These are phyloP conservation scores for Cadophora malorum DNA, from an alignment of 2,329 filamentous ascomycete genomes.

Conservation along the genomic window DNA sequence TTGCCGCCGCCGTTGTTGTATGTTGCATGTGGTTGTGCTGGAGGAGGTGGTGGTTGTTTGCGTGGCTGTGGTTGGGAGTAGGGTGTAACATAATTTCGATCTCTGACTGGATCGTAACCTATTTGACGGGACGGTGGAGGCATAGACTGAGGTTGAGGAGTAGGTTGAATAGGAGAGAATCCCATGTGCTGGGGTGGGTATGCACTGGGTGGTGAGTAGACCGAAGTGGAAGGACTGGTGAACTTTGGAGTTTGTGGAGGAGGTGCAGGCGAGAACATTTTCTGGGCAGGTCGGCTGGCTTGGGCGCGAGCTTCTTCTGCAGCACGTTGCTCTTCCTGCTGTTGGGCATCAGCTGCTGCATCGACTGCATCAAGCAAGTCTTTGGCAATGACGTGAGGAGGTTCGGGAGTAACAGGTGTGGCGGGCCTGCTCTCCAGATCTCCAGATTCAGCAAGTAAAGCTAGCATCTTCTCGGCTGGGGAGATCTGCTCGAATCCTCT, in stretches of 20 bases:
- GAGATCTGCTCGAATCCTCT: conserved; percentile 20
- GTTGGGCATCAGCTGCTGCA: conserved; percentile 6
- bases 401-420: conserved; percentile 18
- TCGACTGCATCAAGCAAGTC: conserved; percentile 22
- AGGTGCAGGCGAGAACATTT: neutral
- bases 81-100: conserved; percentile 23
- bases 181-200: conserved; percentile 3
- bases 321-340: conserved; percentile 5
- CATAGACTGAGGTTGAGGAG: conserved; percentile 13
- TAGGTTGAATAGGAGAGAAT: conserved; percentile 13
- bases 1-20: conserved; percentile 20
- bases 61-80: conserved; percentile 27
- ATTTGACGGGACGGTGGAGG: conserved; percentile 25
- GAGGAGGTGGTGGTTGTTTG: conserved; percentile 24
- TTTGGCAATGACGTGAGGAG: conserved; percentile 19
- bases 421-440: conserved; percentile 16
- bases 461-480: conserved; percentile 11
- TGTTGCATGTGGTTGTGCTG: conserved; percentile 13
- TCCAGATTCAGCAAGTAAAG: conserved; percentile 18
- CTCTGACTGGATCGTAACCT: conserved; percentile 38
- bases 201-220: conserved; percentile 17
- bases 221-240: neutral
- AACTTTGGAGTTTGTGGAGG: neutral
- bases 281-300: neutral
- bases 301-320: conserved; percentile 19